Evolutionary conservation across 2,329 filamentous ascomycete species (phyloP).

Genomic region (Alternaria brassicicola): DNA sequence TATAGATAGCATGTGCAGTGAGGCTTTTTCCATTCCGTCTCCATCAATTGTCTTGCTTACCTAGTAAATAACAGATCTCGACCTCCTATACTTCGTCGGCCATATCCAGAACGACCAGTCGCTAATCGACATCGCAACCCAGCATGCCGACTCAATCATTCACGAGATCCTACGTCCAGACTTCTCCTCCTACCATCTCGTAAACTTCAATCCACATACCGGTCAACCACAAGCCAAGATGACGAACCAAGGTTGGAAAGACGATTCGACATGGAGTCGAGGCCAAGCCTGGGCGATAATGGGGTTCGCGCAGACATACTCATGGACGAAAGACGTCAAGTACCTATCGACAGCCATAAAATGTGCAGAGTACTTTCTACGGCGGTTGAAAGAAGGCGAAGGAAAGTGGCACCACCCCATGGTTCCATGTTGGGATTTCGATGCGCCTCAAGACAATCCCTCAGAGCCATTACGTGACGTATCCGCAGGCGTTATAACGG

Average conservation of each 20-base stretch:
- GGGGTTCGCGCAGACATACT: conserved; percentile 56
- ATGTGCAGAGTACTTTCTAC: conserved; percentile 56
- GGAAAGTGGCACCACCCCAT: conserved; percentile 35
- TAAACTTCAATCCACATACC: conserved; percentile 54
- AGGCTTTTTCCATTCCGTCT: neutral
- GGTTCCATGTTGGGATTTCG: conserved; percentile 60
- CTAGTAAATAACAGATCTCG: conserved; percentile 39
- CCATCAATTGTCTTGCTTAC: neutral
- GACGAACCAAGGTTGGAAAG: conserved; percentile 56
- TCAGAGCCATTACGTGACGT: conserved; percentile 45
- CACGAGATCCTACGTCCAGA: conserved; percentile 44
- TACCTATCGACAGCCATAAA: conserved; percentile 55
- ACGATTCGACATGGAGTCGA: conserved; percentile 55
- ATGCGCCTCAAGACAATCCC: conserved; percentile 53
- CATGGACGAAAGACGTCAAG: conserved; percentile 53
- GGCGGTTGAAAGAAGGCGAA: conserved; percentile 46
- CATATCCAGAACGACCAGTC: conserved; percentile 36
- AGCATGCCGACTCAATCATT: conserved; percentile 48
- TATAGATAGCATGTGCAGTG: conserved; percentile 53
- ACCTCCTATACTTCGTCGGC: conserved; percentile 49
- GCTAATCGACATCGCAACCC: conserved; percentile 47
- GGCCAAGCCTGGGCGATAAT: conserved; percentile 59
- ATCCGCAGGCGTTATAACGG: conserved; percentile 51
- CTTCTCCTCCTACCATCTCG: conserved; percentile 52
- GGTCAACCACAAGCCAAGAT: conserved; percentile 55